A percentile compares a stretch with the other conserved stretches of the same genome.
Conservation (phyloP, 75 land plant genomes). For the Chamaecyparis obtusa region DNA sequence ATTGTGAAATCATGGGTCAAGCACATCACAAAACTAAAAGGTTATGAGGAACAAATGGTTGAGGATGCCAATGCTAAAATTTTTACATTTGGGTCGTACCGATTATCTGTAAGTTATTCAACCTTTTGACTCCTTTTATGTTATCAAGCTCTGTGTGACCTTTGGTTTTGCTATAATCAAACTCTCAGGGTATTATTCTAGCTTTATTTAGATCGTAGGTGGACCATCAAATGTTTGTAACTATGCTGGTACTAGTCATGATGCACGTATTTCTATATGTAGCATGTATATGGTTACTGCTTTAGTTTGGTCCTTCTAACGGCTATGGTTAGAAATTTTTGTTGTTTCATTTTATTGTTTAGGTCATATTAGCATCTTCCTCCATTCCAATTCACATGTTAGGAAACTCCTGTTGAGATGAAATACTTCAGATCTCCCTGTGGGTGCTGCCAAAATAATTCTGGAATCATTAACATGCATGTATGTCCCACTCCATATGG, state of each 20-base stretch:
- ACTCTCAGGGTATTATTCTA: not conserved
- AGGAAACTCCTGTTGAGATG: not conserved
- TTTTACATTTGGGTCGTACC: conserved; percentile 89
- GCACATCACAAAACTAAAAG: conserved; percentile 54
- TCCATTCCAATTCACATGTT: not conserved
- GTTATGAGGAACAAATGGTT: conserved; percentile 69
- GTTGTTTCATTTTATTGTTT: too few species aligned
- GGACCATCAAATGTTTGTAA: not conserved
- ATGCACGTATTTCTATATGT: not conserved
- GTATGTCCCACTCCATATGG: not conserved
- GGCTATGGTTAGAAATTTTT: not conserved
- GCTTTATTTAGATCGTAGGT: not conserved
- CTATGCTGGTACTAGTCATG: not conserved
- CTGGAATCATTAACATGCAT: not conserved
- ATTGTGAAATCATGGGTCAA: conserved; percentile 81
- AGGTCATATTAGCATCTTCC: not conserved
- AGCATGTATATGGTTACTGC: not conserved
- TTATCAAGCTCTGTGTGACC: not conserved
- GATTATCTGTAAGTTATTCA: conserved; percentile 64
- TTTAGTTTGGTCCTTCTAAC: not conserved
- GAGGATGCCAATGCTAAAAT: conserved; percentile 86
- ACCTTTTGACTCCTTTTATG: not conserved
- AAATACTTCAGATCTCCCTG: not conserved
- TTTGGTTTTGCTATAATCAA: not conserved
- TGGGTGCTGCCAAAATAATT: not conserved